Conservation (phyloP, 2,329 filamentous ascomycete species). For the Nakataea oryzae region DNA sequence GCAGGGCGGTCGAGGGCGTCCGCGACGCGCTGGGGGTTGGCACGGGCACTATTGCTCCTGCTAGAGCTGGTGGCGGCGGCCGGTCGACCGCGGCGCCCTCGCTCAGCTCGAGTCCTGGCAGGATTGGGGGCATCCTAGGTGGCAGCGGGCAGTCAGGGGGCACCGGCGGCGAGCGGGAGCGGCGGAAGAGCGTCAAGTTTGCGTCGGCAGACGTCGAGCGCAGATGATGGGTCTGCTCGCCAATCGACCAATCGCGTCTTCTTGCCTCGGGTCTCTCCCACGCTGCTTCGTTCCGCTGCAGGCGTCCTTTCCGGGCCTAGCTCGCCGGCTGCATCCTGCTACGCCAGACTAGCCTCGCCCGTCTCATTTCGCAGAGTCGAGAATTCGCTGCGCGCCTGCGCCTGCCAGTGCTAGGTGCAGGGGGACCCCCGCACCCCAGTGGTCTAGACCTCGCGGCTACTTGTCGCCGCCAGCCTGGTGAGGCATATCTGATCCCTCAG, state of each 20-base stretch:
- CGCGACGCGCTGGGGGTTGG: slow-evolving; percentile 36
- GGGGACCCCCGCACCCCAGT: not conserved
- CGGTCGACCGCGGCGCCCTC: slow-evolving; percentile 20
- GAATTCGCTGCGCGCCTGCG: too few species aligned
- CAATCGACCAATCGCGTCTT: not conserved
- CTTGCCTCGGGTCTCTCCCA: not conserved
- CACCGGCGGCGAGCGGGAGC: slow-evolving; percentile 30
- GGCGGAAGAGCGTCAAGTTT: slow-evolving; percentile 57
- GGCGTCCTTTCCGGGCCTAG: too few species aligned
- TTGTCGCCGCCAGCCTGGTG: not conserved
- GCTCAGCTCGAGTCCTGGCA: slow-evolving; percentile 39
- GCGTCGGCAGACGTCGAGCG: slow-evolving; percentile 28
- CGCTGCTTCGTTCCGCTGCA: too few species aligned
- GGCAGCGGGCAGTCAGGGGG: not conserved
- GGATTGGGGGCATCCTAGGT: slow-evolving; percentile 15
- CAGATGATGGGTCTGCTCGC: slow-evolving; percentile 9
- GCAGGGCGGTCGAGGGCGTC: slow-evolving; percentile 49
- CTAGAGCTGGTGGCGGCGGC: slow-evolving; percentile 1
- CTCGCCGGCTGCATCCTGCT: too few species aligned
- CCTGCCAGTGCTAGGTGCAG: not conserved
- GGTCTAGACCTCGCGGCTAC: not conserved
- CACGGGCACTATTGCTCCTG: slow-evolving; percentile 8
- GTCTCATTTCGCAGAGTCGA: too few species aligned
- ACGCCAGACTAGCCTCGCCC: too few species aligned
- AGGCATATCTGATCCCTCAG: not conserved